Conservation (phyloP, 805 yeast species). For the Lipomyces anomalus region DNA sequence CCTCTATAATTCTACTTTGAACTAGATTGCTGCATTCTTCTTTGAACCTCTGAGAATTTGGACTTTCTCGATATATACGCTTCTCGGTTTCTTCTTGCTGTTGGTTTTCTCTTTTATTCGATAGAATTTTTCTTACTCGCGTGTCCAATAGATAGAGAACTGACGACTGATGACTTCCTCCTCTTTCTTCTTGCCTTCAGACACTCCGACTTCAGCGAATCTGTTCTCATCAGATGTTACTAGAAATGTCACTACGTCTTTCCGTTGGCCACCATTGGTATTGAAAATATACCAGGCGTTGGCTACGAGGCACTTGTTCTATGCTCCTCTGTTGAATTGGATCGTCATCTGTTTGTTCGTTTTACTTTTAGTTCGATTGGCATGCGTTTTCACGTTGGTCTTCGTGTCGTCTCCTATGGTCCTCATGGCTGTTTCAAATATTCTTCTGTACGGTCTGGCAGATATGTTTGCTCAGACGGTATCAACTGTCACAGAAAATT, state of each 20-base stretch:
- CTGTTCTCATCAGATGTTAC: slow-evolving; percentile 12
- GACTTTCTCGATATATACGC: no score
- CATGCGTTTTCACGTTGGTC: slow-evolving; percentile 29
- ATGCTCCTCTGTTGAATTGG: slow-evolving; percentile 35
- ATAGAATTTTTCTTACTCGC: no score
- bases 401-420: slow-evolving; percentile 61
- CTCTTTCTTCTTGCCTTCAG: slow-evolving; percentile 19
- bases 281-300: slow-evolving; percentile 10
- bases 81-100: no score
- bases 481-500: slow-evolving; percentile 34
- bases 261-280: slow-evolving; percentile 9
- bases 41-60: no score
- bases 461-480: slow-evolving; percentile 84
- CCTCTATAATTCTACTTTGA: no score
- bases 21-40: no score
- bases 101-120: no score
- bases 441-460: slow-evolving; percentile 80
- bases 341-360: slow-evolving; percentile 31
- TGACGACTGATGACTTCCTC: slow-evolving; percentile 26
- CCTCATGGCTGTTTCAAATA: slow-evolving; percentile 77
- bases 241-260: slow-evolving; percentile 5
- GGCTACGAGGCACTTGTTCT: slow-evolving; percentile 15
- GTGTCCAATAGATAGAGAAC: no score
- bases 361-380: slow-evolving; percentile 31
- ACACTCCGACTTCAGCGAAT: slow-evolving; percentile 9